Evolutionary conservation across 306 rosid species (phyloP).

Genomic region (Cajanus cajan): DNA sequence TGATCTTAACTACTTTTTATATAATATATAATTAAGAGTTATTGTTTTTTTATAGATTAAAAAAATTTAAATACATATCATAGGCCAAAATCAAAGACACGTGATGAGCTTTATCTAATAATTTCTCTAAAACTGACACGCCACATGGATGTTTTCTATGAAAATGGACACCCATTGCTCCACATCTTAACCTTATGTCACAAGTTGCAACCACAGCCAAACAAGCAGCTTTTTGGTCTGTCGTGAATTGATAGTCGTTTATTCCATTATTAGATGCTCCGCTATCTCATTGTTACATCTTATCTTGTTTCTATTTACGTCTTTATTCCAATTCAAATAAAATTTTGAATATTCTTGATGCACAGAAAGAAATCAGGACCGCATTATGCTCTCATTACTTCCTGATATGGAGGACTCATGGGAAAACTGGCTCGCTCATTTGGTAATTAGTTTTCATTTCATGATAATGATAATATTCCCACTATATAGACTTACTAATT

Average conservation of each 20-base stretch:
- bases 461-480: neutral
- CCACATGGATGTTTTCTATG: neutral
- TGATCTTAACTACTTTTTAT: too few species aligned
- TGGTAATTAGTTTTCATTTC: neutral
- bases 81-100: too few species aligned
- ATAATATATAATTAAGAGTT: too few species aligned
- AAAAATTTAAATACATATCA: too few species aligned
- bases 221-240: neutral
- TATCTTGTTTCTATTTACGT: neutral
- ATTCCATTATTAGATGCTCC: neutral
- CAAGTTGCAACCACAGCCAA: neutral
- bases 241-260: neutral
- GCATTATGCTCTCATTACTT: neutral
- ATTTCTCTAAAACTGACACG: neutral
- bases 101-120: too few species aligned
- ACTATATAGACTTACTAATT: too few species aligned
- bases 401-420: slow-evolving; percentile 19
- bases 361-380: neutral
- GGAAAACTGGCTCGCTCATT: slow-evolving; percentile 16
- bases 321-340: neutral
- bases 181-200: neutral
- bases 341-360: neutral
- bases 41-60: too few species aligned
- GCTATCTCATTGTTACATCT: neutral
- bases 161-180: neutral